These are phyloP conservation scores for Botrytis pseudocinerea DNA, from an alignment of 2,329 filamentous ascomycete species.

Conservation along the genomic window DNA sequence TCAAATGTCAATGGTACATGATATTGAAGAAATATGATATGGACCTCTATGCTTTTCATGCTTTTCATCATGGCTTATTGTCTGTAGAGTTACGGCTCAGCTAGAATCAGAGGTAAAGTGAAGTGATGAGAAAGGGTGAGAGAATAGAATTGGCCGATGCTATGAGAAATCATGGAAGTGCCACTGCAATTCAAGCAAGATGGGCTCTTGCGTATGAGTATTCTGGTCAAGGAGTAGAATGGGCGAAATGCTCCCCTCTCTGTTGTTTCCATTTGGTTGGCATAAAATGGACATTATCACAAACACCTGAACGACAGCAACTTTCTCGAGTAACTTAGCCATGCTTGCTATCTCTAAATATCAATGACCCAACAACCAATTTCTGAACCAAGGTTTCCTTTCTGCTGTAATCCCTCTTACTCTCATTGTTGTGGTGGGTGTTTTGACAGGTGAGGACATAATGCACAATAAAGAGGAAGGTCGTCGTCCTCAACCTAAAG, in stretches of 20 bases:
- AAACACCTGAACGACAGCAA: background rate
- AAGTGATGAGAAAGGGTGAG: background rate
- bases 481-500: background rate
- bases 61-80: background rate
- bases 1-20: constrained; percentile 30
- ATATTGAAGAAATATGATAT: background rate
- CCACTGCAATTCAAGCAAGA: background rate
- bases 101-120: background rate
- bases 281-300: background rate
- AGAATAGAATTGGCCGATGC: background rate
- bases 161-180: background rate
- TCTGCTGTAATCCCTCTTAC: background rate
- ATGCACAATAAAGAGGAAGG: background rate
- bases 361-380: background rate
- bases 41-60: background rate
- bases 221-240: background rate
- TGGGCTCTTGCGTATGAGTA: background rate
- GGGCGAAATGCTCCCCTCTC: too few relatives aligned
- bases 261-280: background rate
- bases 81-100: background rate
- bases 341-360: background rate
- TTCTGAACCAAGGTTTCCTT: background rate
- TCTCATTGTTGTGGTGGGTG: background rate
- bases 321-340: background rate
- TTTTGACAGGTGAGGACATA: background rate